phyloP scores from a whole-genome alignment of 805 yeast genomes.

The Scheffersomyces ergatensis region DNA sequence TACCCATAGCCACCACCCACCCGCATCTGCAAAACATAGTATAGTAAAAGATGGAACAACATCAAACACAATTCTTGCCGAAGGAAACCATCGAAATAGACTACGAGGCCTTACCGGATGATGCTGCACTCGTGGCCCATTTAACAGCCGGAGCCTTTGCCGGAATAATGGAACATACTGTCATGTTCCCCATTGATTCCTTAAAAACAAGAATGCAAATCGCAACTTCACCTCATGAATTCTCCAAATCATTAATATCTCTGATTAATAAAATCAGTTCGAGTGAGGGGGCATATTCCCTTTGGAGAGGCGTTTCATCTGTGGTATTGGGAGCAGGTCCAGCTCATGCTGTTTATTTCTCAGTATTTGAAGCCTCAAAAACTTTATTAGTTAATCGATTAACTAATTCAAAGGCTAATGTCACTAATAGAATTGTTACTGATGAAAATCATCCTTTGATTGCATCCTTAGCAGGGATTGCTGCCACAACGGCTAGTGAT shows the following conservation, averaged over 20 bases:
- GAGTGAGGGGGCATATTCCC: slow-evolving; percentile 80
- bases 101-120: slow-evolving; percentile 88
- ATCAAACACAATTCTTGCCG: slow-evolving; percentile 18
- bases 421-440: slow-evolving; percentile 45
- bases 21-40: too few species aligned
- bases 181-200: slow-evolving; percentile 97
- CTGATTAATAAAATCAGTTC: slow-evolving; percentile 77
- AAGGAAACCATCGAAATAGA: slow-evolving; percentile 59
- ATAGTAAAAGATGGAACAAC: slow-evolving; percentile 24
- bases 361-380: slow-evolving; percentile 85
- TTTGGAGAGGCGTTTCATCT: slow-evolving; percentile 93
- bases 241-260: slow-evolving; percentile 48
- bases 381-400: slow-evolving; percentile 47
- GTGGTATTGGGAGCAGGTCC: slow-evolving; percentile 98
- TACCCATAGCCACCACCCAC: background rate
- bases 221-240: slow-evolving; percentile 14
- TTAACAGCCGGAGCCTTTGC: slow-evolving; percentile 95
- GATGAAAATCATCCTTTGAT: slow-evolving; percentile 74
- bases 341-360: slow-evolving; percentile 94
- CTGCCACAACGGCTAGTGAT: slow-evolving; percentile 90
- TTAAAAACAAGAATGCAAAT: slow-evolving; percentile 94
- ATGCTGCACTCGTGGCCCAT: slow-evolving; percentile 79
- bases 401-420: slow-evolving; percentile 22
- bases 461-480: slow-evolving; percentile 85
- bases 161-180: slow-evolving; percentile 98